Evolutionary conservation across 2,329 filamentous ascomycete genomes (phyloP).

Genomic region (Exserohilum rostratum): DNA sequence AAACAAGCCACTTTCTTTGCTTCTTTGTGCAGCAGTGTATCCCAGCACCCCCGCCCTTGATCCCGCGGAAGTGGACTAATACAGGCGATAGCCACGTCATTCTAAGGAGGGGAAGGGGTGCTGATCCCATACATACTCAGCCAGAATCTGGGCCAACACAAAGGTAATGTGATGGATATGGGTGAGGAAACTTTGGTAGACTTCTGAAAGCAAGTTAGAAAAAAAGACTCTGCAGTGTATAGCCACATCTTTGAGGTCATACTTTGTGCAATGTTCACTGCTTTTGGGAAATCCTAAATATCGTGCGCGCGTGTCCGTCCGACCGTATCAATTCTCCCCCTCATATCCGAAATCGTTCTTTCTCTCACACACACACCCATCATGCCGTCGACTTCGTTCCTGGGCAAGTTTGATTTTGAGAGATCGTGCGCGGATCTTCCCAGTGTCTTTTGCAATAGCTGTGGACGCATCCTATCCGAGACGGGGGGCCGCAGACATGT

Average conservation of each 20-base stretch:
- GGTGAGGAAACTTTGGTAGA: not conserved
- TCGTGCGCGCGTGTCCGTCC: not conserved
- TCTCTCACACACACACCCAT: not conserved
- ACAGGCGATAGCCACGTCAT: not conserved
- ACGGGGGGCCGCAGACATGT: not conserved
- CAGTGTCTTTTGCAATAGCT: not conserved
- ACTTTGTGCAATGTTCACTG: not conserved
- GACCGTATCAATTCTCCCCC: not conserved
- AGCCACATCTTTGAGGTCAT: not conserved
- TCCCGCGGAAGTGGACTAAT: not conserved
- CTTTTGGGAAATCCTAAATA: not conserved
- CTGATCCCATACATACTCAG: not conserved
- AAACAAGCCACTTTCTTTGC: not conserved
- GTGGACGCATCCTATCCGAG: not conserved
- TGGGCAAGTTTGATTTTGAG: constrained; percentile 1
- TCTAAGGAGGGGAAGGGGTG: not conserved
- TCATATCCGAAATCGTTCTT: too few relatives aligned
- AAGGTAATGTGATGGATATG: not conserved
- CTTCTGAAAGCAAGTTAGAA: not conserved
- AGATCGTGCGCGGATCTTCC: not conserved
- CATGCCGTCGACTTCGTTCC: constrained; percentile 4
- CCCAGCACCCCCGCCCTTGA: not conserved
- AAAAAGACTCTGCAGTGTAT: not conserved
- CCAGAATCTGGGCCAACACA: not conserved
- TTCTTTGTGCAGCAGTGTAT: not conserved